These are phyloP conservation scores for Capsella rubella DNA, from an alignment of 441 rosid genomes.

Conservation along the genomic window DNA sequence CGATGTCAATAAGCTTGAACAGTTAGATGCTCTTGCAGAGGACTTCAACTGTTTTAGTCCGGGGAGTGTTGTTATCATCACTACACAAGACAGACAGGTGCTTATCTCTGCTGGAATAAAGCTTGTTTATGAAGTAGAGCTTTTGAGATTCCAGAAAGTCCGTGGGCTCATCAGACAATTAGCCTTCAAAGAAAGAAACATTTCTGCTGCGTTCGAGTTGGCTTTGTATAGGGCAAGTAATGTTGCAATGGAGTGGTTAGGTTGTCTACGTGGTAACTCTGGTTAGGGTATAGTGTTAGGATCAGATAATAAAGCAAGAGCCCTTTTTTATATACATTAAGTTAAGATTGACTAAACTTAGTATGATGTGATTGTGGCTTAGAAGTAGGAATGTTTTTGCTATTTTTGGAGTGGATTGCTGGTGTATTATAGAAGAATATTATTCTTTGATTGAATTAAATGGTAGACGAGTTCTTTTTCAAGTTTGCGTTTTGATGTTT, in stretches of 20 bases:
- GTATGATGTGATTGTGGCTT: slow-evolving; percentile 31
- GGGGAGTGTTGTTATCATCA: slow-evolving; percentile 44
- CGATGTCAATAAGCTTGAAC: slow-evolving; percentile 27
- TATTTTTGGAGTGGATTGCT: slow-evolving; percentile 38
- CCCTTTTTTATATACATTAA: slow-evolving; percentile 18
- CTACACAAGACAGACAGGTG: slow-evolving; percentile 41
- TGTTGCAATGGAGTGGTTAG: slow-evolving; percentile 7
- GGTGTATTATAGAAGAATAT: slow-evolving; percentile 11
- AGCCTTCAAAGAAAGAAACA: slow-evolving; percentile 26
- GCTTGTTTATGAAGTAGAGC: slow-evolving; percentile 31
- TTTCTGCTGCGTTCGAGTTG: slow-evolving; percentile 4
- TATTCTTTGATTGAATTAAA: background rate
- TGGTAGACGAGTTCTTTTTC: slow-evolving; percentile 1
- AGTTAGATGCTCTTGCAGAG: slow-evolving; percentile 43
- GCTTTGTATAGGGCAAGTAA: background rate
- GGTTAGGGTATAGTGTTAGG: slow-evolving; percentile 4
- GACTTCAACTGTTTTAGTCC: slow-evolving; percentile 39
- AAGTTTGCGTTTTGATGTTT: slow-evolving; percentile 33
- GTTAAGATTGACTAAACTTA: slow-evolving; percentile 33
- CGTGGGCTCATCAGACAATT: slow-evolving; percentile 27
- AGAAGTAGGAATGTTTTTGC: slow-evolving; percentile 29
- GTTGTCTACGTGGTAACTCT: slow-evolving; percentile 18
- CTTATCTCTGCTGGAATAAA: slow-evolving; percentile 7
- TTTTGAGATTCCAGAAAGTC: slow-evolving; percentile 32
- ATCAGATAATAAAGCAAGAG: background rate